phyloP scores from a whole-genome alignment of 306 rosid genomes.

The Cicer judaicum region DNA sequence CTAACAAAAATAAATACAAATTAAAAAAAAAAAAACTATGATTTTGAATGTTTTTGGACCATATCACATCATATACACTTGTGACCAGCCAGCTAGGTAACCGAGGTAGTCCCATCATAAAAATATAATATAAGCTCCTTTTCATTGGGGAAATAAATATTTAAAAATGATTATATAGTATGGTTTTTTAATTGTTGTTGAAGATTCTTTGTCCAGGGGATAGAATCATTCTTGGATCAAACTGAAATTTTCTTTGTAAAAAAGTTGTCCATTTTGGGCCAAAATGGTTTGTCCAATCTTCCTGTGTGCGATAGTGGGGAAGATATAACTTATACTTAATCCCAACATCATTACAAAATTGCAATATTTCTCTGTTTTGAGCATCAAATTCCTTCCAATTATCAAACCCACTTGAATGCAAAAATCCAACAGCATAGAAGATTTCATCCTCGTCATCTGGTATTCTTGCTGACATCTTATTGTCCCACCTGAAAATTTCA shows the following conservation, averaged over 20 bases:
- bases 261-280: constrained; percentile 76
- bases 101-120: constrained; percentile 13
- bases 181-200: constrained; percentile 44
- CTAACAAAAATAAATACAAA: constrained; percentile 42
- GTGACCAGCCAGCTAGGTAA: constrained; percentile 41
- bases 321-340: constrained; percentile 80
- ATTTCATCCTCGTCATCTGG: constrained; percentile 89
- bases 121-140: too few species aligned
- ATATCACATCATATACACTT: constrained; percentile 38
- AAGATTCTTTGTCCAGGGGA: constrained; percentile 89
- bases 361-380: constrained; percentile 69
- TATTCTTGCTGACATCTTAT: constrained; percentile 70
- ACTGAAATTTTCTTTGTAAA: constrained; percentile 56
- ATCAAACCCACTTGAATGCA: constrained; percentile 73
- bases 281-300: constrained; percentile 78
- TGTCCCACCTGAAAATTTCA: constrained; percentile 72
- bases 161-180: neutral
- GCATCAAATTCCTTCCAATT: constrained; percentile 66
- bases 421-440: constrained; percentile 75
- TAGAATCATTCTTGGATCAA: constrained; percentile 83
- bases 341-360: constrained; percentile 62
- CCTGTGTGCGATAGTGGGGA: constrained; percentile 63
- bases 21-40: constrained; percentile 8
- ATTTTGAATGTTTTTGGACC: constrained; percentile 22
- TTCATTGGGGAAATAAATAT: too few species aligned